Conservation (phyloP, 2,329 filamentous ascomycete species). For the Fusarium sororula region DNA sequence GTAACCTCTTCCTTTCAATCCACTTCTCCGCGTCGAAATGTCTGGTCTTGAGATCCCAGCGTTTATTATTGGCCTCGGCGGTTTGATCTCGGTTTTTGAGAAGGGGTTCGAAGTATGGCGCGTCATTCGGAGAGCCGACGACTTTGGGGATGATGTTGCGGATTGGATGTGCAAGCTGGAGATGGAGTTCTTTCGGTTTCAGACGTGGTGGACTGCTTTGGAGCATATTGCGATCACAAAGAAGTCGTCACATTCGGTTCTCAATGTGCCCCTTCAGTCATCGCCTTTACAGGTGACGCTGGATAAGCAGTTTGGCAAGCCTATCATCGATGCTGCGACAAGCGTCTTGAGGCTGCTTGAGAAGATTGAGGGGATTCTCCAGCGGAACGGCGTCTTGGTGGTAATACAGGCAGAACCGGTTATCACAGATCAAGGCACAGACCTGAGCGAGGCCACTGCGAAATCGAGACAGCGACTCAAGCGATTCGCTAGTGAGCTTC, state of each 20-base stretch:
- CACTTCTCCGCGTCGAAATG: not conserved
- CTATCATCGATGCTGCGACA: not conserved
- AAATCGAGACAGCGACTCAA: not conserved
- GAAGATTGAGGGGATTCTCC: not conserved
- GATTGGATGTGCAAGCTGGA: slow-evolving; percentile 4
- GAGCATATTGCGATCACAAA: not conserved
- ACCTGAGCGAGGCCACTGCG: rapidly evolving
- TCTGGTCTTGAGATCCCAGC: not conserved
- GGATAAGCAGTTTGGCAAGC: not conserved
- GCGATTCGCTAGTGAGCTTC: not conserved
- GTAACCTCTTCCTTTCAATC: not conserved
- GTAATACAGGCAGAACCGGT: rapidly evolving
- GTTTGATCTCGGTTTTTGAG: not conserved
- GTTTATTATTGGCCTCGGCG: not conserved
- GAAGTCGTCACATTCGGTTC: not conserved
- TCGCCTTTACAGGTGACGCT: not conserved
- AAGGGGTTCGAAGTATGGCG: not conserved
- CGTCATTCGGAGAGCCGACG: not conserved
- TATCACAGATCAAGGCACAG: rapidly evolving
- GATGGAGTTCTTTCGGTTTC: not conserved
- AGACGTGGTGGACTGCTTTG: not conserved
- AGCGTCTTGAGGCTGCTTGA: not conserved
- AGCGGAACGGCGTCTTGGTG: not conserved
- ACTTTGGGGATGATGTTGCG: not conserved
- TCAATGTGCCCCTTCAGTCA: not conserved